phyloP scores from a whole-genome alignment of 108 stramenopile genomes.

The Parmales sp. region DNA sequence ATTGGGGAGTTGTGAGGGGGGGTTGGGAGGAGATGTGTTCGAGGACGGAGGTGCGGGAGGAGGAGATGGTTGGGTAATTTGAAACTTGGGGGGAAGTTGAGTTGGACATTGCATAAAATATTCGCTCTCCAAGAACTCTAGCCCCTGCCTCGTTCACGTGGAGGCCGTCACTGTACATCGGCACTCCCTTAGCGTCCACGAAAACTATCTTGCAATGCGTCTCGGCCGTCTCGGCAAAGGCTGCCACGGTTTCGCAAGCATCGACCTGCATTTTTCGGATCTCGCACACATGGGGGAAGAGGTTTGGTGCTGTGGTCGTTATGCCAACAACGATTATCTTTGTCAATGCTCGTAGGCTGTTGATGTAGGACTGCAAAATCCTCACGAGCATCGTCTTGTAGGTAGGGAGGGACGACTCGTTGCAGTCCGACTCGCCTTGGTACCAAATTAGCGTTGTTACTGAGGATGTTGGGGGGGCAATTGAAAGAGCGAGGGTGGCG shows the following conservation, averaged over 20 bases:
- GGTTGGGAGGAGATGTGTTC: neutral
- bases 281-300: neutral
- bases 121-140: neutral
- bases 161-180: neutral
- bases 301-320: neutral
- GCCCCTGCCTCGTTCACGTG: neutral
- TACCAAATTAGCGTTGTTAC: too few relatives aligned
- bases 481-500: too few relatives aligned
- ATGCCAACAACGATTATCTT: neutral
- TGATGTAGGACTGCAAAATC: neutral
- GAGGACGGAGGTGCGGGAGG: too few relatives aligned
- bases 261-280: neutral
- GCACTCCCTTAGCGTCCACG: neutral
- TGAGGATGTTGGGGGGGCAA: too few relatives aligned
- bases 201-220: too few relatives aligned
- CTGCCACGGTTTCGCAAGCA: neutral
- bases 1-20: neutral
- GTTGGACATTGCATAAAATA: neutral
- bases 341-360: neutral
- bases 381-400: neutral
- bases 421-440: neutral
- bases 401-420: neutral
- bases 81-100: too few relatives aligned
- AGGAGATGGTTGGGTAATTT: too few relatives aligned
- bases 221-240: neutral